These are phyloP conservation scores for Eudorina sp. DNA, from an alignment of 139 green algal species.

Conservation along the genomic window DNA sequence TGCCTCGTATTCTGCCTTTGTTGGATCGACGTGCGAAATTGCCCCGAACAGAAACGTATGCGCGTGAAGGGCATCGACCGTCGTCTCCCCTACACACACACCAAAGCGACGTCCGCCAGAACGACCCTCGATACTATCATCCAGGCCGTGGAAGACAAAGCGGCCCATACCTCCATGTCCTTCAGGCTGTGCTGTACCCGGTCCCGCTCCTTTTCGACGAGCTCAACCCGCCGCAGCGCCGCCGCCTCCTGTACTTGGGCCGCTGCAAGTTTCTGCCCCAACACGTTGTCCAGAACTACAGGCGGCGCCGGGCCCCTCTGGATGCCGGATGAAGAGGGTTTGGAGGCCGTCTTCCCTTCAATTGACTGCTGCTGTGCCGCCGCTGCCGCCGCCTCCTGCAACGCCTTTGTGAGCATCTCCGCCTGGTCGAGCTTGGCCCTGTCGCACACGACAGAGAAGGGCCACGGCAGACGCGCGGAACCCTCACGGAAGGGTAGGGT, in stretches of 20 bases:
- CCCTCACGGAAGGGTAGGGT: too few species aligned
- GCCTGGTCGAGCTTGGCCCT: conserved; percentile 59
- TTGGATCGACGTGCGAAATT: too few species aligned
- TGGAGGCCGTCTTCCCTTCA: background rate
- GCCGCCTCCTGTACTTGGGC: conserved; percentile 57
- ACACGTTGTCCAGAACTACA: background rate
- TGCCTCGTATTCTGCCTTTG: too few species aligned
- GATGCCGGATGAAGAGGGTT: background rate
- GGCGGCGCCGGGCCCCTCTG: background rate
- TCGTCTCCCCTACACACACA: too few species aligned
- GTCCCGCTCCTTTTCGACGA: conserved; percentile 64
- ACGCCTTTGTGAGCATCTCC: conserved; percentile 36
- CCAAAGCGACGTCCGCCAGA: too few species aligned
- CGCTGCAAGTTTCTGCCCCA: conserved; percentile 68
- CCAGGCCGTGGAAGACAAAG: too few species aligned
- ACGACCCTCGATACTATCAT: too few species aligned
- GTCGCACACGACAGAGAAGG: background rate
- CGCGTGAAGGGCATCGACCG: too few species aligned
- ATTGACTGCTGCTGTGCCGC: background rate
- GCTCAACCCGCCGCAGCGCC: conserved; percentile 51
- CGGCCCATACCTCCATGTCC: conserved; percentile 64
- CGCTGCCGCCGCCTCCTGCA: background rate
- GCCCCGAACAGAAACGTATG: too few species aligned
- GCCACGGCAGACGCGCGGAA: too few species aligned
- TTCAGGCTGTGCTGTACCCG: conserved; percentile 51